Percentiles rank a stretch among this genome's conserved stretches.
Evolutionary conservation across 2,329 filamentous ascomycete genomes (phyloP).

Genomic region (Ceratocystis cacaofunesta): DNA sequence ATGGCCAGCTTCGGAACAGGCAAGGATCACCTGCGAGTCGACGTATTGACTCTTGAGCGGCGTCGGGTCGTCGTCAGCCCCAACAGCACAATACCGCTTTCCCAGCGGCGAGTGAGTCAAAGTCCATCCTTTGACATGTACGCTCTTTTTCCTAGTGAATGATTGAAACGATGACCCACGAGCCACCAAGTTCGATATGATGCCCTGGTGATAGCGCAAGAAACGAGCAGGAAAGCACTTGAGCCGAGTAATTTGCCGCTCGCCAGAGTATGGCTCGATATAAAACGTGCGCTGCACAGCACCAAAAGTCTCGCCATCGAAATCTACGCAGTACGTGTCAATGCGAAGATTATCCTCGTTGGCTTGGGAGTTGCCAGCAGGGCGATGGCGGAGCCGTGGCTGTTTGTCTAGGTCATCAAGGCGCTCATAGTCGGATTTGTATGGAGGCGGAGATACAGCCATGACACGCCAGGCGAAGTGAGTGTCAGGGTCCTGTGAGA

Average conservation of each 20-base stretch:
- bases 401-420: conserved; percentile 2
- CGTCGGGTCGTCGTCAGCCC: neutral
- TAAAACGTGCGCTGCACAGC: neutral
- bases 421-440: neutral
- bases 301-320: neutral
- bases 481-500: conserved; percentile 22
- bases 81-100: neutral
- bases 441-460: conserved; percentile 7
- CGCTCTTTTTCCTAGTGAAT: neutral
- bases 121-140: neutral
- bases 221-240: neutral
- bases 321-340: neutral
- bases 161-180: neutral
- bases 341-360: neutral
- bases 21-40: neutral
- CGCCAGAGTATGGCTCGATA: neutral
- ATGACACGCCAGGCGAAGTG: conserved; percentile 29
- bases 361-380: neutral
- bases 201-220: neutral
- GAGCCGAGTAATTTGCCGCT: neutral
- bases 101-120: neutral
- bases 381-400: neutral
- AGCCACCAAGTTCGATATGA: neutral
- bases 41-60: neutral
- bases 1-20: neutral